Evolutionary conservation across 2,329 filamentous ascomycete species (phyloP).

Genomic region (Tolypocladium pustulatum): DNA sequence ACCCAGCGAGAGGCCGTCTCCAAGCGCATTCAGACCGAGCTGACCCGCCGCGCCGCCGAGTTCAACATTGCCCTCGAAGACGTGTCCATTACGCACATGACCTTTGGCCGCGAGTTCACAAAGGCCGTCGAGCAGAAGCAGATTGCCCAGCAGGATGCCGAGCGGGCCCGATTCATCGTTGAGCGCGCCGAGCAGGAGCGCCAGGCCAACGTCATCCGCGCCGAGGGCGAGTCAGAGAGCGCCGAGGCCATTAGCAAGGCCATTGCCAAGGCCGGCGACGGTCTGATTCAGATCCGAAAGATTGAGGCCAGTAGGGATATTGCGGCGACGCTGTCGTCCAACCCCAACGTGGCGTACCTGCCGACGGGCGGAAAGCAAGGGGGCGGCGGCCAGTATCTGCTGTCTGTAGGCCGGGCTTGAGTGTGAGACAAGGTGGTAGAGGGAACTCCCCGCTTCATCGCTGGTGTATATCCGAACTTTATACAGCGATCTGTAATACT

Average conservation of each 20-base stretch:
- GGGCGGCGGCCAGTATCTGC: conserved; percentile 39
- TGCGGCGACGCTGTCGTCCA: conserved; percentile 75
- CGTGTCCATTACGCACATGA: conserved; percentile 99
- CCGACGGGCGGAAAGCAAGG: conserved; percentile 64
- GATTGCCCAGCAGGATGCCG: conserved; percentile 97
- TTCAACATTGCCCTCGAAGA: conserved; percentile 99
- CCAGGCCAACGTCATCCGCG: conserved; percentile 95
- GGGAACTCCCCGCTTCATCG: conserved; percentile 22
- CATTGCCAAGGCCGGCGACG: conserved; percentile 86
- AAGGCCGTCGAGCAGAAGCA: conserved; percentile 99
- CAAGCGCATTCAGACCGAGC: conserved; percentile 84
- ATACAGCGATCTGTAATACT: conserved; percentile 24
- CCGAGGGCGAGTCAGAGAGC: conserved; percentile 94
- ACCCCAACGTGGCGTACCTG: conserved; percentile 94
- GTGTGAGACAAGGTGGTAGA: conserved; percentile 6
- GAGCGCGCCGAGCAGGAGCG: conserved; percentile 98
- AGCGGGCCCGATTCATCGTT: conserved; percentile 94
- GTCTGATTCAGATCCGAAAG: conserved; percentile 88
- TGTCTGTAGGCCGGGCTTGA: conserved; percentile 38
- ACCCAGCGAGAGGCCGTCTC: conserved; percentile 96
- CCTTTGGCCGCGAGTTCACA: conserved; percentile 97
- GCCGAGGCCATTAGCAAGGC: conserved; percentile 93
- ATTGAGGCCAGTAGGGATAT: conserved; percentile 97
- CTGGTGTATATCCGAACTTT: conserved; percentile 13
- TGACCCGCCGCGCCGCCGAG: conserved; percentile 84